phyloP scores from a whole-genome alignment of 257 asterid genomes.

The Przewalskia tangutica region DNA sequence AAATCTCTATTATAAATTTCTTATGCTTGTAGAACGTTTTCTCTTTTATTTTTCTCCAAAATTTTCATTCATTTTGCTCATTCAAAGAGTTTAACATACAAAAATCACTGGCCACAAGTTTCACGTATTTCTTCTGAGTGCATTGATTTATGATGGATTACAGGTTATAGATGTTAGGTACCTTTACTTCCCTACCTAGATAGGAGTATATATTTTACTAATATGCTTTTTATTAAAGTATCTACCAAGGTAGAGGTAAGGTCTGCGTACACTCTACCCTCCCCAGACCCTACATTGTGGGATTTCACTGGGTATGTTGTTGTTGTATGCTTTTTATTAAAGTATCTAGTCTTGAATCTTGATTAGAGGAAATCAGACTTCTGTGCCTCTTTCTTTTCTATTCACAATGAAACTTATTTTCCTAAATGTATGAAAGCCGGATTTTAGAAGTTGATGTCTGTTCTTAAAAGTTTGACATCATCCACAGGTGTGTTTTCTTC shows the following conservation, averaged over 20 bases:
- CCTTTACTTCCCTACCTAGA: neutral
- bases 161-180: neutral
- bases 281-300: too few relatives aligned
- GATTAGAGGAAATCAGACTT: neutral
- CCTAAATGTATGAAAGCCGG: neutral
- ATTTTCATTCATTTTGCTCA: neutral
- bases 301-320: too few relatives aligned
- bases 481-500: slow-evolving; percentile 81
- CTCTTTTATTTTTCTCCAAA: neutral
- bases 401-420: neutral
- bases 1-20: neutral
- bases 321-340: neutral
- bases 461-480: neutral
- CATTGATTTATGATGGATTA: neutral
- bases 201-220: neutral
- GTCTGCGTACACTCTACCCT: too few relatives aligned
- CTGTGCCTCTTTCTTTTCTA: neutral
- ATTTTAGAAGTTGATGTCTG: neutral
- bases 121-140: neutral
- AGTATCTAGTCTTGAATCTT: neutral
- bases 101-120: neutral
- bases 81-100: neutral
- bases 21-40: neutral
- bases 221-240: neutral
- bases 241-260: too few relatives aligned